Evolutionary conservation across 225 moss, liverwort and hornwort species (phyloP).

Genomic region (Polytrichum formosum): DNA sequence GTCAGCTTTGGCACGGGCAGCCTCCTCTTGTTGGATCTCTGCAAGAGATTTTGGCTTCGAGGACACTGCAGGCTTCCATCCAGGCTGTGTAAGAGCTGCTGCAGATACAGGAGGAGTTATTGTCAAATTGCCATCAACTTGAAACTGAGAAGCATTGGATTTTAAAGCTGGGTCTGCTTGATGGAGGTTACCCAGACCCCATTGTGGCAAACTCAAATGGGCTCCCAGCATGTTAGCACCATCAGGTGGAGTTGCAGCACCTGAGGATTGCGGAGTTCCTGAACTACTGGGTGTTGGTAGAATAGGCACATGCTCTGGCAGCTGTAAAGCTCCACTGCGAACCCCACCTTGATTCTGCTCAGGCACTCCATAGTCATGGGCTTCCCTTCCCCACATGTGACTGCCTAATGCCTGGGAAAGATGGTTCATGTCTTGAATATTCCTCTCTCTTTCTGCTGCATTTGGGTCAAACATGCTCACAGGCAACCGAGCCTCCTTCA

Average conservation of each 20-base stretch:
- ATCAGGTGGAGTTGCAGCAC: conserved; percentile 2
- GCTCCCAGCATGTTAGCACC: neutral
- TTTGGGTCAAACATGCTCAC: conserved; percentile 54
- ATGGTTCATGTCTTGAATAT: conserved; percentile 4
- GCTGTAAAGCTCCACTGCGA: neutral
- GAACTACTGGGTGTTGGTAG: neutral
- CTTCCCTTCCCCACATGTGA: conserved; percentile 8
- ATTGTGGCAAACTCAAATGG: neutral
- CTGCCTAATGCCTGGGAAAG: conserved; percentile 3
- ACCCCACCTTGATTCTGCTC: conserved; percentile 5
- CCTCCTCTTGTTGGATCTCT: conserved; percentile 71
- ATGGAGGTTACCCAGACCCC: neutral
- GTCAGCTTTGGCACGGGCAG: conserved; percentile 45
- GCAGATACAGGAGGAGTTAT: neutral
- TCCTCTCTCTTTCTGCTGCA: conserved; percentile 8
- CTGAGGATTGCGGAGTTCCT: conserved; percentile 4
- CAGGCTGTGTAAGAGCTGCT: conserved; percentile 26
- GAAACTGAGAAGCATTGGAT: neutral
- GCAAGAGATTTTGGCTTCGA: conserved; percentile 52
- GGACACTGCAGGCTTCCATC: conserved; percentile 52
- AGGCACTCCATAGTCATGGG: conserved; percentile 8
- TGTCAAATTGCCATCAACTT: neutral
- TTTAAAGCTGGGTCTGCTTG: neutral
- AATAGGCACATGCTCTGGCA: conserved; percentile 4
- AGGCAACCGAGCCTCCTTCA: conserved; percentile 31